Percentiles rank a stretch among this genome's conserved stretches.
These are phyloP conservation scores for Candida nemodendra DNA, from an alignment of 805 yeast genomes.

Conservation along the genomic window DNA sequence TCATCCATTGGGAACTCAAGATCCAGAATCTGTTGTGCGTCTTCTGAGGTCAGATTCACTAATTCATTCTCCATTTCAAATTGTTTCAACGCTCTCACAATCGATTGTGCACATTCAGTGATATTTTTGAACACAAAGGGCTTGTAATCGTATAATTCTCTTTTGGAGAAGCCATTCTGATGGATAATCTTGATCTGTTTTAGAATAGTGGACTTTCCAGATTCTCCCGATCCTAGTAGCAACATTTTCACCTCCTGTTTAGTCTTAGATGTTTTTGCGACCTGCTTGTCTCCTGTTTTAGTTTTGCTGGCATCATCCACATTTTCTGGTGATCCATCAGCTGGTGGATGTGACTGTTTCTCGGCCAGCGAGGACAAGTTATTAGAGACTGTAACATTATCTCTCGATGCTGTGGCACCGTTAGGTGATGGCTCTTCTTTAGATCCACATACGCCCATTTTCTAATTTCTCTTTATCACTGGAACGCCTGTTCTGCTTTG, in stretches of 20 bases:
- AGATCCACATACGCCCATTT: constrained; percentile 31
- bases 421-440: constrained; percentile 16
- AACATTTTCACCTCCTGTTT: constrained; percentile 67
- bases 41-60: constrained; percentile 32
- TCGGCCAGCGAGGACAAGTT: constrained; percentile 5
- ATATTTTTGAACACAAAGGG: constrained; percentile 79
- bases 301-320: constrained; percentile 1
- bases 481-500: neutral
- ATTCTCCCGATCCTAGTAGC: constrained; percentile 83
- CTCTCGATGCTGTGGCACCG: constrained; percentile 3
- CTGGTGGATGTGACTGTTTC: constrained; percentile 2
- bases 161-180: constrained; percentile 66
- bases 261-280: constrained; percentile 10
- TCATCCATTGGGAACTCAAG: constrained; percentile 55
- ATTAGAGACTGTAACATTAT: constrained; percentile 3
- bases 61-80: constrained; percentile 40
- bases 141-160: constrained; percentile 70
- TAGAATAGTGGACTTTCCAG: constrained; percentile 77
- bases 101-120: constrained; percentile 69
- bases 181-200: constrained; percentile 81
- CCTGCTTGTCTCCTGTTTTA: neutral
- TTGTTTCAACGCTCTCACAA: constrained; percentile 64
- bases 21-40: constrained; percentile 43
- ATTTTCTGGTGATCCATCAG: neutral
- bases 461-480: constrained; percentile 3